These are phyloP conservation scores for Curvularia lunata DNA, from an alignment of 2,329 filamentous ascomycete species.

Conservation along the genomic window DNA sequence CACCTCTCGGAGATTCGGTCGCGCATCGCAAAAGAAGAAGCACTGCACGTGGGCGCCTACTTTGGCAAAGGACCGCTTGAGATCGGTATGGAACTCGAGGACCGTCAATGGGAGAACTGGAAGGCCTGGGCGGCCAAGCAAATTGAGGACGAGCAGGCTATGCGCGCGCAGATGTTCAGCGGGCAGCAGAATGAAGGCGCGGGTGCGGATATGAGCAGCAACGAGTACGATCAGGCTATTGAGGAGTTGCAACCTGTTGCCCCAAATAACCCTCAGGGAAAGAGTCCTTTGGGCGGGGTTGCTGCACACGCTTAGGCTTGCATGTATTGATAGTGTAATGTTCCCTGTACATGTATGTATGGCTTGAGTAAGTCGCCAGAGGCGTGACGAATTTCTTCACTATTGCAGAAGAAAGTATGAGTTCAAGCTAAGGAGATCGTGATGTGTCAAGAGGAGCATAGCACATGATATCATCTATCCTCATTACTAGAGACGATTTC, in stretches of 20 bases:
- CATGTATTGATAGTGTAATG: slow-evolving; percentile 34
- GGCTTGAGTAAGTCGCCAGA: neutral
- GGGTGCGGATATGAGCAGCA: slow-evolving; percentile 23
- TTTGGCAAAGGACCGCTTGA: slow-evolving; percentile 81
- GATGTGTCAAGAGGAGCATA: neutral
- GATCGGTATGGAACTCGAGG: slow-evolving; percentile 81
- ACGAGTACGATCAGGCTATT: slow-evolving; percentile 40
- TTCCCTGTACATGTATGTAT: slow-evolving; percentile 30
- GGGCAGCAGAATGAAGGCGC: slow-evolving; percentile 38
- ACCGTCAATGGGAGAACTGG: slow-evolving; percentile 81
- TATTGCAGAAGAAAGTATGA: neutral
- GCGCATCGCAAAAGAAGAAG: slow-evolving; percentile 86
- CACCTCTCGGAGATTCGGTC: slow-evolving; percentile 82
- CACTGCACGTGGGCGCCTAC: slow-evolving; percentile 81
- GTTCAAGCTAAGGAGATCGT: neutral
- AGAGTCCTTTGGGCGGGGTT: slow-evolving; percentile 48
- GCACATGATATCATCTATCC: neutral
- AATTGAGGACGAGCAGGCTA: slow-evolving; percentile 57
- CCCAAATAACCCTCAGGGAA: slow-evolving; percentile 35
- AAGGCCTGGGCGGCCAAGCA: slow-evolving; percentile 74
- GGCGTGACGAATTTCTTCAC: neutral
- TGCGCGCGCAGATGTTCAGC: slow-evolving; percentile 52
- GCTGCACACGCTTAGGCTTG: slow-evolving; percentile 41
- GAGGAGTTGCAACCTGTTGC: slow-evolving; percentile 41
- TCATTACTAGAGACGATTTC: neutral